Evolutionary conservation across 345 rosid genomes (phyloP).

Genomic region (Gossypium turneri): DNA sequence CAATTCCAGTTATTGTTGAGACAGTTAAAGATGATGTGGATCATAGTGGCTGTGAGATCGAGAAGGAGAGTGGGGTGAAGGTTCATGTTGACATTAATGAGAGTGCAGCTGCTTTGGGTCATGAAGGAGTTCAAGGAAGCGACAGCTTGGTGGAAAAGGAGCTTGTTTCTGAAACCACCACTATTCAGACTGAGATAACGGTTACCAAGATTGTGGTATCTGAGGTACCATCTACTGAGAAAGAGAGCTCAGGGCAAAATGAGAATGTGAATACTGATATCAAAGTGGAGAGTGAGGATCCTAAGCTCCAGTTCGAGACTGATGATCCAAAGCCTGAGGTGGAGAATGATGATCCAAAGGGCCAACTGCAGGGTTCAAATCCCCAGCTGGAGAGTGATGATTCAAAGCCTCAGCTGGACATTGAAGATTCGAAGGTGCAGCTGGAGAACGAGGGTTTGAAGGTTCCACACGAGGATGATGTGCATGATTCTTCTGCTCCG

Average conservation of each 20-base stretch:
- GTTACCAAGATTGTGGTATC: constrained; percentile 30
- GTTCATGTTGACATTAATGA: constrained; percentile 41
- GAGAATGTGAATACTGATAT: constrained; percentile 38
- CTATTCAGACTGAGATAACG: constrained; percentile 20
- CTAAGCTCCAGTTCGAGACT: constrained; percentile 9
- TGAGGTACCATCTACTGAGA: constrained; percentile 30
- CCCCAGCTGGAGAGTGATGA: constrained; percentile 24
- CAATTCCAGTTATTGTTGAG: constrained; percentile 26
- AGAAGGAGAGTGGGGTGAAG: constrained; percentile 37
- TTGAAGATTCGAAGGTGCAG: constrained; percentile 30
- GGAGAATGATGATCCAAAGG: constrained; percentile 27
- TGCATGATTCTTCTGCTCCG: constrained; percentile 52
- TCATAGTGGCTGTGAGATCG: constrained; percentile 11
- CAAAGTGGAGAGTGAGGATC: constrained; percentile 30
- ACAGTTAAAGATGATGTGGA: constrained; percentile 17
- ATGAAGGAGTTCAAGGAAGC: constrained; percentile 19
- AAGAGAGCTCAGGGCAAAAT: constrained; percentile 33
- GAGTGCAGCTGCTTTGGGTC: constrained; percentile 28
- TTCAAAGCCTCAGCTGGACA: constrained; percentile 28
- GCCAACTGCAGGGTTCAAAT: constrained; percentile 28
- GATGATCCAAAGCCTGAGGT: constrained; percentile 25
- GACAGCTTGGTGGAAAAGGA: constrained; percentile 24
- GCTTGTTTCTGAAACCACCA: constrained; percentile 16
- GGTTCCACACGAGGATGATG: constrained; percentile 45
- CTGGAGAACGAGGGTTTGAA: constrained; percentile 44